Conservation (phyloP, 2,329 filamentous ascomycete species). For the Pseudogymnoascus sp. region DNA sequence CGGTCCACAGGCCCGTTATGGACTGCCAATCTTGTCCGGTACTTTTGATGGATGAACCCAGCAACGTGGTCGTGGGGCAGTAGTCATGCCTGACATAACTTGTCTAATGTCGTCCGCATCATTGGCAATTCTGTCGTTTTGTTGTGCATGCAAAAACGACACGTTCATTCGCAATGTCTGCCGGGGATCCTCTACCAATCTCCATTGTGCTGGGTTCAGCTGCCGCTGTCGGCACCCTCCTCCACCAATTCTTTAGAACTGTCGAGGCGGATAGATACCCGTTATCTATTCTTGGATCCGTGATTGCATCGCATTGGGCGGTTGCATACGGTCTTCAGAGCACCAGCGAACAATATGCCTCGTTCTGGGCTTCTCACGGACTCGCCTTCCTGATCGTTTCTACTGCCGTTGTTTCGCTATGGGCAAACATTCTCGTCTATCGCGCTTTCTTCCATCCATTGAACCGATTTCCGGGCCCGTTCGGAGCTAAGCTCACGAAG, state of each 20-base stretch:
- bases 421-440: constrained; percentile 16
- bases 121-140: not conserved
- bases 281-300: constrained; percentile 4
- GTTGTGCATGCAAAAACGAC: not conserved
- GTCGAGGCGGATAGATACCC: not conserved
- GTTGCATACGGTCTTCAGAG: not conserved
- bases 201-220: constrained; percentile 6
- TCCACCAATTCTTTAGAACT: constrained; percentile 3
- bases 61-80: not conserved
- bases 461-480: constrained; percentile 23
- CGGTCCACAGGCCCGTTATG: not conserved
- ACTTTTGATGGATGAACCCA: not conserved
- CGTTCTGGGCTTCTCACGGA: not conserved
- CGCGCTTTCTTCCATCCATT: constrained; percentile 21
- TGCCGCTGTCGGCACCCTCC: not conserved
- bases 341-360: not conserved
- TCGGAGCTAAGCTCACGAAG: constrained; percentile 18
- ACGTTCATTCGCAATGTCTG: constrained; percentile 2
- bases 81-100: constrained; percentile 5
- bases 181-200: not conserved
- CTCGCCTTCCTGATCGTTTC: constrained; percentile 2
- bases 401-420: not conserved
- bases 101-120: not conserved
- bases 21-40: not conserved
- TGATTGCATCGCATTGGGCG: not conserved